phyloP scores from a whole-genome alignment of 805 yeast species.

The Kurtzmaniella fragi region DNA sequence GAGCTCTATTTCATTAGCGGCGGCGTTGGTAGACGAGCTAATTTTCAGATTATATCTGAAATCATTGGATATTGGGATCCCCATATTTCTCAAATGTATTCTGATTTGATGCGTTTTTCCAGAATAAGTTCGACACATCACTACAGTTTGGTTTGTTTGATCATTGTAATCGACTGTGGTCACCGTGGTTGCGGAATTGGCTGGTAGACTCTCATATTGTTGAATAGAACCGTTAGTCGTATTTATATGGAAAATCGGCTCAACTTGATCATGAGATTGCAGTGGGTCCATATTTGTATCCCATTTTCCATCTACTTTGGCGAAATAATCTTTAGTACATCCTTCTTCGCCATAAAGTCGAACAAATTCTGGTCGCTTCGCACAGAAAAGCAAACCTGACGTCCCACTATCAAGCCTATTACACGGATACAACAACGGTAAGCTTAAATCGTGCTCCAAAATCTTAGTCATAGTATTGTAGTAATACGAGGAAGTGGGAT shows the following conservation, averaged over 20 bases:
- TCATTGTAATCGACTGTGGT: conserved; percentile 22
- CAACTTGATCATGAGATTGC: conserved; percentile 21
- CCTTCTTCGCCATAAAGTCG: conserved; percentile 19
- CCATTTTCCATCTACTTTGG: conserved; percentile 30
- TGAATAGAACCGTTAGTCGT: conserved; percentile 28
- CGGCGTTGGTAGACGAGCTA: conserved; percentile 2
- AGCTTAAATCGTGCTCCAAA: conserved; percentile 23
- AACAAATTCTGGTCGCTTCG: conserved; percentile 29
- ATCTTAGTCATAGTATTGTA: conserved; percentile 43
- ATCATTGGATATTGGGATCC: conserved; percentile 87
- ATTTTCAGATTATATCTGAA: conserved; percentile 22
- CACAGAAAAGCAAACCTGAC: conserved; percentile 45
- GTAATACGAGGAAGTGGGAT: conserved; percentile 42
- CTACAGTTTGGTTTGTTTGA: conserved; percentile 34
- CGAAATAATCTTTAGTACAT: conserved; percentile 34
- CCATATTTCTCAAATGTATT: conserved; percentile 52
- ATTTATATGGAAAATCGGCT: conserved; percentile 37
- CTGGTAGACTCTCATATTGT: conserved; percentile 23
- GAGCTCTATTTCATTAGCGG: conserved; percentile 15
- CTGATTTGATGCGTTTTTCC: conserved; percentile 58
- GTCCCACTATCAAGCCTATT: conserved; percentile 51
- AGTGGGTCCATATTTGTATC: conserved; percentile 9
- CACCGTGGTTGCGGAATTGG: conserved; percentile 30
- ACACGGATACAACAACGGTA: conserved; percentile 33
- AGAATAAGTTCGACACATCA: conserved; percentile 44